These are phyloP conservation scores for Arctostaphylos glauca DNA, from an alignment of 148 eudicot species.

Conservation along the genomic window DNA sequence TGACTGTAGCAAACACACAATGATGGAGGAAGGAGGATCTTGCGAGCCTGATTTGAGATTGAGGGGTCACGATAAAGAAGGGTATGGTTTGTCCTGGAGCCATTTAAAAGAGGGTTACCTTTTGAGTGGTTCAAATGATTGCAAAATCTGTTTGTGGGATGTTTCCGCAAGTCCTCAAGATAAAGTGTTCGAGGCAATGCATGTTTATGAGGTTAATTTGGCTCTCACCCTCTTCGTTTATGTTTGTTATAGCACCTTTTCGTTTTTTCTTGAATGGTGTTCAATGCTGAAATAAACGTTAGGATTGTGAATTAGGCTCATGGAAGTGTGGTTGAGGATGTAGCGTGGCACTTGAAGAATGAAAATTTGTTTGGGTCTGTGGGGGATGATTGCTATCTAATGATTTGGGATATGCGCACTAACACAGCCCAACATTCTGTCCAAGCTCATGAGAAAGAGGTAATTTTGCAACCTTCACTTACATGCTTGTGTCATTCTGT, in stretches of 20 bases:
- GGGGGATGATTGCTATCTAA: constrained; percentile 78
- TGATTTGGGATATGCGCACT: constrained; percentile 87
- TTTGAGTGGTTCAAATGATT: constrained; percentile 89
- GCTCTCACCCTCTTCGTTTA: neutral
- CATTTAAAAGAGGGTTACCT: constrained; percentile 74
- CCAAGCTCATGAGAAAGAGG: constrained; percentile 89
- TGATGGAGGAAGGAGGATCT: constrained; percentile 29
- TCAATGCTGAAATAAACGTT: constrained; percentile 2
- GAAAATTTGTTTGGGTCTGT: constrained; percentile 88
- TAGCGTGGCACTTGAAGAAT: constrained; percentile 80
- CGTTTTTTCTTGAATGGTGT: neutral
- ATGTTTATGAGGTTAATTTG: constrained; percentile 54
- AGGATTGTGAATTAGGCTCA: constrained; percentile 55
- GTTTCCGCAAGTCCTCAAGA: constrained; percentile 59
- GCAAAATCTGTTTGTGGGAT: constrained; percentile 92
- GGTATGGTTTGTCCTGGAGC: constrained; percentile 95
- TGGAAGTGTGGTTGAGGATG: constrained; percentile 76
- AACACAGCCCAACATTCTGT: constrained; percentile 76
- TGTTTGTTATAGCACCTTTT: neutral
- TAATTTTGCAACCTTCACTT: constrained; percentile 14
- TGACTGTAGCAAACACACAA: constrained; percentile 50
- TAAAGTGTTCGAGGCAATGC: constrained; percentile 61
- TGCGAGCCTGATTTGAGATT: constrained; percentile 67
- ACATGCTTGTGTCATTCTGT: neutral
- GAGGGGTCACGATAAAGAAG: constrained; percentile 95